phyloP scores from a whole-genome alignment of 169 alveolate species.

The Eimeria acervulina region DNA sequence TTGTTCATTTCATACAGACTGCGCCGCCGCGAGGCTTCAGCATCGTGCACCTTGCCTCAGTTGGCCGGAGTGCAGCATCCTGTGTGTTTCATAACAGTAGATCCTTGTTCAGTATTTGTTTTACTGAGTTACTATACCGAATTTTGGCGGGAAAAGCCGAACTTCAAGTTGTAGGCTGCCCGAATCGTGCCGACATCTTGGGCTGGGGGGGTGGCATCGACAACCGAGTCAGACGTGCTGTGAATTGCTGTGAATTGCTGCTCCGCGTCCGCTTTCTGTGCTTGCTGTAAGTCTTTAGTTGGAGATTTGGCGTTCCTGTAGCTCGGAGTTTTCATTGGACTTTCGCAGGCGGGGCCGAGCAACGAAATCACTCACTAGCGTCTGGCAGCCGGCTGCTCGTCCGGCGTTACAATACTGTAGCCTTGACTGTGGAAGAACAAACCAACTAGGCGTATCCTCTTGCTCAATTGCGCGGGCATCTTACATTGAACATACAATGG shows the following conservation, averaged over 20 bases:
- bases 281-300: background rate
- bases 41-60: background rate
- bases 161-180: background rate
- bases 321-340: background rate
- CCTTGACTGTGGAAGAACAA: background rate
- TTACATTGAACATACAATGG: conserved; percentile 35
- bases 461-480: background rate
- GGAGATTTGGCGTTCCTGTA: background rate
- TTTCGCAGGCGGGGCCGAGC: background rate
- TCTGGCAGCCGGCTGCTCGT: background rate
- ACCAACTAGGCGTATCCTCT: background rate
- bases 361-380: background rate
- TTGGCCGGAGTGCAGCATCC: conserved; percentile 15
- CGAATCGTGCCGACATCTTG: background rate
- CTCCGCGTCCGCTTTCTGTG: background rate
- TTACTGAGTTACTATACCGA: background rate
- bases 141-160: background rate
- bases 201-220: conserved; percentile 11
- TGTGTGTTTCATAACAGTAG: background rate
- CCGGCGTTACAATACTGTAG: background rate
- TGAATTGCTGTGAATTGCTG: background rate
- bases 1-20: background rate
- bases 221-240: background rate
- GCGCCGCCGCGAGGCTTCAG: background rate
- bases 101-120: background rate